phyloP scores from a whole-genome alignment of 2,329 filamentous ascomycete species.

The Xylariaceae sp. region DNA sequence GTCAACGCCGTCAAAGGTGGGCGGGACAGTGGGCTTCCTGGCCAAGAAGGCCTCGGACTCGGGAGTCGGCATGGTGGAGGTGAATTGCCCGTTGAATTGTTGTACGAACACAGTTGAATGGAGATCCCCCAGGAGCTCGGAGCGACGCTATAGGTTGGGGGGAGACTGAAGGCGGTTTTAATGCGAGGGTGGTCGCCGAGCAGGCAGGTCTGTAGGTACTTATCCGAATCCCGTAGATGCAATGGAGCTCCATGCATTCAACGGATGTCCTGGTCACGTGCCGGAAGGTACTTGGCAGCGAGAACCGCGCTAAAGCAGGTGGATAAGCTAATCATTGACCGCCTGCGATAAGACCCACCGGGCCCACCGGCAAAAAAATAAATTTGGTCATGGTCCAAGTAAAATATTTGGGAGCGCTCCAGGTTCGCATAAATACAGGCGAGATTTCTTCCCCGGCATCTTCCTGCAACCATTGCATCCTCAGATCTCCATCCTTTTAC shows the following conservation, averaged over 20 bases:
- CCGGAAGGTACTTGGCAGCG: slow-evolving; percentile 1
- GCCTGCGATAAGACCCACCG: slow-evolving; percentile 21
- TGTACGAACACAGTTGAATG: background rate
- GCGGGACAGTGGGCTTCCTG: slow-evolving; percentile 75
- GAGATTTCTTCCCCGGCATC: slow-evolving; percentile 6
- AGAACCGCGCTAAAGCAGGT: background rate
- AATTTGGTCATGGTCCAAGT: slow-evolving; percentile 18
- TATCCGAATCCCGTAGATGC: background rate
- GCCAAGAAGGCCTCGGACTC: slow-evolving; percentile 77
- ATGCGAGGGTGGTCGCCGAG: slow-evolving; percentile 3
- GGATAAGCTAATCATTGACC: slow-evolving; percentile 22
- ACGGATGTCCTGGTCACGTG: slow-evolving; percentile 9
- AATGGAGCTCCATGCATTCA: slow-evolving; percentile 9
- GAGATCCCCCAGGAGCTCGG: background rate
- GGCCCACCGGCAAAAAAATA: slow-evolving; percentile 28
- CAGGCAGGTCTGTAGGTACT: background rate
- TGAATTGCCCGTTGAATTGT: background rate
- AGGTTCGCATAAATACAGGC: slow-evolving; percentile 24
- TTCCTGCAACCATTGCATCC: background rate
- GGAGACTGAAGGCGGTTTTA: background rate
- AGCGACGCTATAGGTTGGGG: background rate
- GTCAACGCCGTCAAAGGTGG: slow-evolving; percentile 81
- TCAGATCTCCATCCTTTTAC: background rate
- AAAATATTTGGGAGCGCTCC: slow-evolving; percentile 19
- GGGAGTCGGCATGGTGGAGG: slow-evolving; percentile 65